Evolutionary conservation across 768 basidiomycete species (phyloP).

Genomic region (Rhodosporidiobolus odoratus): DNA sequence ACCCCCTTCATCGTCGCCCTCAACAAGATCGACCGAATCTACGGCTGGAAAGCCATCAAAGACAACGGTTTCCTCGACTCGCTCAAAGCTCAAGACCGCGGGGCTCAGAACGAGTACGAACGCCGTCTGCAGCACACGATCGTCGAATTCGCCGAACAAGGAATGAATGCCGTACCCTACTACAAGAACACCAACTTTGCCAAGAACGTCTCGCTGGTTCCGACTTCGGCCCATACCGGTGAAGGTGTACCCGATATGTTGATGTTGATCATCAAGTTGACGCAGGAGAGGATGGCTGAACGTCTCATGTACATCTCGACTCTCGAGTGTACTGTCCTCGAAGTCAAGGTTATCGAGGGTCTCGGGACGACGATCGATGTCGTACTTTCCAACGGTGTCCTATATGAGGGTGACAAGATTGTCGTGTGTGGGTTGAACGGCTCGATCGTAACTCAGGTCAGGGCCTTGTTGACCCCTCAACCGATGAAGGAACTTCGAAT

Average conservation of each 20-base stretch:
- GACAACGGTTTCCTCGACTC: conserved; percentile 90
- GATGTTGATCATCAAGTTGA: conserved; percentile 93
- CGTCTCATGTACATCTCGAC: conserved; percentile 96
- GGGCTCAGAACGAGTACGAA: conserved; percentile 86
- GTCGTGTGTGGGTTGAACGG: conserved; percentile 96
- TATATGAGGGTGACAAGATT: conserved; percentile 86
- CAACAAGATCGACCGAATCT: conserved; percentile 99
- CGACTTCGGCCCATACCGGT: conserved; percentile 95
- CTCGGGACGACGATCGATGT: conserved; percentile 97
- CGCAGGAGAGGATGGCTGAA: conserved; percentile 96
- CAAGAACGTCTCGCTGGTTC: conserved; percentile 89
- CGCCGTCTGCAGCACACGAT: conserved; percentile 78
- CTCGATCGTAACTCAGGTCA: conserved; percentile 88
- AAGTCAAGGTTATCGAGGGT: conserved; percentile 98
- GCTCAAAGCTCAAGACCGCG: conserved; percentile 67
- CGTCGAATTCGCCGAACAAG: conserved; percentile 94
- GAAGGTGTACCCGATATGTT: conserved; percentile 99
- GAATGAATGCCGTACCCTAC: conserved; percentile 87
- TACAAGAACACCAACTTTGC: conserved; percentile 96
- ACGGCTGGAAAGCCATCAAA: conserved; percentile 85
- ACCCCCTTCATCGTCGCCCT: conserved; percentile 98
- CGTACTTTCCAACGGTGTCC: conserved; percentile 85
- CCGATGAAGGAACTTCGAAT: conserved; percentile 90
- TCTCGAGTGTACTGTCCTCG: conserved; percentile 93
- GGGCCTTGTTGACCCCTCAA: conserved; percentile 91